These are phyloP conservation scores for Aspergillus novoparasiticus DNA, from an alignment of 2,329 filamentous ascomycete species.

Conservation along the genomic window DNA sequence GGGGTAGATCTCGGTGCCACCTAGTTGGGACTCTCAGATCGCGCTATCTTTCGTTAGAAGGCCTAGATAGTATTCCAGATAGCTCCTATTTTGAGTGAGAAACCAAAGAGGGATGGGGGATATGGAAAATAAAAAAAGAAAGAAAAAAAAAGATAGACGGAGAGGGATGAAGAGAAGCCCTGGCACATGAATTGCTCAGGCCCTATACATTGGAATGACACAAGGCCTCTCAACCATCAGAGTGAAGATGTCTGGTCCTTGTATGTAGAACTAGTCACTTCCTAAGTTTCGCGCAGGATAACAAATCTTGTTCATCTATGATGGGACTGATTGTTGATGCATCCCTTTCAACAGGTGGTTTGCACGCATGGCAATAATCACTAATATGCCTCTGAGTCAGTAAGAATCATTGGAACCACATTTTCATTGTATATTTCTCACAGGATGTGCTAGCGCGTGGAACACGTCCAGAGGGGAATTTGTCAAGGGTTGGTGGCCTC, in stretches of 20 bases:
- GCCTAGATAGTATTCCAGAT: background rate
- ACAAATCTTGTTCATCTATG: background rate
- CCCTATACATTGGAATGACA: background rate
- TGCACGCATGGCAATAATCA: background rate
- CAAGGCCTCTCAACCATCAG: background rate
- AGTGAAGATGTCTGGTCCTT: background rate
- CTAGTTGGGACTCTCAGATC: slow-evolving; percentile 2
- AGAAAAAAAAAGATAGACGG: background rate
- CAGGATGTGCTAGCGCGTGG: slow-evolving; percentile 13
- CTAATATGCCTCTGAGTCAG: background rate
- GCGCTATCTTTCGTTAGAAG: slow-evolving; percentile 2
- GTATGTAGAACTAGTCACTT: background rate
- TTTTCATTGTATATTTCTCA: background rate
- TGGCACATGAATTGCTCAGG: background rate
- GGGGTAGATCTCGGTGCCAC: slow-evolving; percentile 9
- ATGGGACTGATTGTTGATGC: background rate
- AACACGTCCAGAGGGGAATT: slow-evolving; percentile 24
- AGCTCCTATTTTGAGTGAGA: background rate
- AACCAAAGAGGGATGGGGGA: background rate
- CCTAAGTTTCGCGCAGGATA: background rate
- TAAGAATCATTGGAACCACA: background rate
- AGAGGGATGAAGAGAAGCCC: background rate
- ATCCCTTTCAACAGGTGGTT: background rate
- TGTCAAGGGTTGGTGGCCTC: slow-evolving; percentile 17
- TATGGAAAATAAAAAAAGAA: background rate